Conservation (phyloP, 441 rosid species). For the Populus hybrid region DNA sequence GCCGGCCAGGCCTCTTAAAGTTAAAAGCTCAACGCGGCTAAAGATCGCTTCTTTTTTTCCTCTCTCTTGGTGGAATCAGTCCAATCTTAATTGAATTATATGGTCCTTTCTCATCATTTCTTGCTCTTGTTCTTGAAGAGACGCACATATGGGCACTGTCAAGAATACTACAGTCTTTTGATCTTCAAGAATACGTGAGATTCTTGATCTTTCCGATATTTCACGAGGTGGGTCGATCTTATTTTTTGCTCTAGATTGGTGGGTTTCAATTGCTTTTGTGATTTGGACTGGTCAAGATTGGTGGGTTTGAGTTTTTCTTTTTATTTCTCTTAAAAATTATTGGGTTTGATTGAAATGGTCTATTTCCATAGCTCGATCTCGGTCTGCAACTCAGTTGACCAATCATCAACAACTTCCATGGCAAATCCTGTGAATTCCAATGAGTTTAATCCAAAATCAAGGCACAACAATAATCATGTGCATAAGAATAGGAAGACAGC, state of each 20-base stretch:
- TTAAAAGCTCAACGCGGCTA: neutral
- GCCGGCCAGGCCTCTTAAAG: constrained; percentile 28
- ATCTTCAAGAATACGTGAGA: constrained; percentile 12
- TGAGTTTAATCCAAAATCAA: constrained; percentile 38
- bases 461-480: constrained; percentile 28
- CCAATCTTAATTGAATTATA: constrained; percentile 4
- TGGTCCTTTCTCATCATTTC: neutral
- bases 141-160: constrained; percentile 15
- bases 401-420: constrained; percentile 50
- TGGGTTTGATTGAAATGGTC: constrained; percentile 72
- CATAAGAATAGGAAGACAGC: constrained; percentile 36
- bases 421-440: constrained; percentile 47
- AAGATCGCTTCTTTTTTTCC: constrained; percentile 9
- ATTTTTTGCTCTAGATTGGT: constrained; percentile 16
- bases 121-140: neutral
- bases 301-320: constrained; percentile 34
- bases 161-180: neutral
- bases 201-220: constrained; percentile 18
- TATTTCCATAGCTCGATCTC: constrained; percentile 68
- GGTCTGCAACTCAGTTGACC: constrained; percentile 71
- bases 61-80: constrained; percentile 1
- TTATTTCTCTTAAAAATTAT: constrained; percentile 12
- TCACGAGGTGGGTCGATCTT: constrained; percentile 39
- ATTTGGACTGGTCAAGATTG: constrained; percentile 23
- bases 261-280: constrained; percentile 16